Conservation (phyloP, 345 rosid species). For the Lenwebbia sp. region DNA sequence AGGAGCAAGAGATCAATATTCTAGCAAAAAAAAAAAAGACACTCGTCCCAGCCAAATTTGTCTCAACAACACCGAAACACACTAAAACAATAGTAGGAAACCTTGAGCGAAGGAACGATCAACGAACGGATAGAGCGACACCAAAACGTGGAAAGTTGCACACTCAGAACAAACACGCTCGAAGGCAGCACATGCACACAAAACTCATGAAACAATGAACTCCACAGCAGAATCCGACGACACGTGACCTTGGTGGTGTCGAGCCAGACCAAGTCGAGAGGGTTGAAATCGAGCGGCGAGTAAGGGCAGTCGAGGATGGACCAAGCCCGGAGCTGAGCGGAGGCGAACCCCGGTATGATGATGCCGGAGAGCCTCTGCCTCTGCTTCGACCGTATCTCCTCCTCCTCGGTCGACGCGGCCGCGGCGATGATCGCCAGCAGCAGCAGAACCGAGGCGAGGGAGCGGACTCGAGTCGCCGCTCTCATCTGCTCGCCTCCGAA, state of each 20-base stretch:
- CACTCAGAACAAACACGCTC: not conserved
- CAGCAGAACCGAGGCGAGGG: not conserved
- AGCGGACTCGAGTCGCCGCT: not conserved
- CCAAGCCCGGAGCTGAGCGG: constrained; percentile 98
- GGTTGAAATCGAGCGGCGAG: constrained; percentile 95
- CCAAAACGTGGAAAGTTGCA: not conserved
- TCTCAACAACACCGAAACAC: not conserved
- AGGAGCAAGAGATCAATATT: not conserved
- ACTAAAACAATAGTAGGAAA: not conserved
- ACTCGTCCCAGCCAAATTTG: not conserved
- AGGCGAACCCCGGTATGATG: constrained; percentile 96
- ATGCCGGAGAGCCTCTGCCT: constrained; percentile 62
- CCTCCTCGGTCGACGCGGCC: not conserved
- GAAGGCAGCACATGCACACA: not conserved
- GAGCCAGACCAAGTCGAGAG: constrained; percentile 97
- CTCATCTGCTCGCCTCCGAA: not conserved
- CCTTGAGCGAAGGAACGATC: not conserved
- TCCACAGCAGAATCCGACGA: not conserved
- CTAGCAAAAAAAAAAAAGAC: not conserved
- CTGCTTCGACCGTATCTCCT: constrained; percentile 4
- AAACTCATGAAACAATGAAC: not conserved
- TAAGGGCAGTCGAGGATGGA: constrained; percentile 96
- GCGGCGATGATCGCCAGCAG: not conserved
- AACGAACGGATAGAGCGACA: not conserved
- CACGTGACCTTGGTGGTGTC: constrained; percentile 71